Evolutionary conservation across 2,329 filamentous ascomycete genomes (phyloP).

Genomic region (Trichoderma koningiopsis): DNA sequence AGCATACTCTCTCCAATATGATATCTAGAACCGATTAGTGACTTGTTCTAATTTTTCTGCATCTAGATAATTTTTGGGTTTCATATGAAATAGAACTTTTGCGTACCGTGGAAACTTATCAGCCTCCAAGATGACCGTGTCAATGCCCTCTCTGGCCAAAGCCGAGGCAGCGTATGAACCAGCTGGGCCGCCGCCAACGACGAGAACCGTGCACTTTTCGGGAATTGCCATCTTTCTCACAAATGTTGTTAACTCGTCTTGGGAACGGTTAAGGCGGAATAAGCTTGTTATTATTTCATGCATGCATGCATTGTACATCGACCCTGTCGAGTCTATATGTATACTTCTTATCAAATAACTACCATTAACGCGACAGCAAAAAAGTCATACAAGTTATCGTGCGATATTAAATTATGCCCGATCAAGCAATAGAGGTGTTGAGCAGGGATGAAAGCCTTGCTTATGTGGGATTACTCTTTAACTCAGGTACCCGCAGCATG

Average conservation of each 20-base stretch:
- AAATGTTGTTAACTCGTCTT: neutral
- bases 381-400: neutral
- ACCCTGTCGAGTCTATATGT: neutral
- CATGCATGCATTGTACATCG: neutral
- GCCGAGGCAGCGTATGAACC: slow-evolving; percentile 29
- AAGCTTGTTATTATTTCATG: neutral
- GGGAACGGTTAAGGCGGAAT: neutral
- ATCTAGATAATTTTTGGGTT: neutral
- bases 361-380: neutral
- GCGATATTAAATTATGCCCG: neutral
- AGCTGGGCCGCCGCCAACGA: slow-evolving; percentile 28
- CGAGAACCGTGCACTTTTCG: slow-evolving; percentile 13
- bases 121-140: slow-evolving; percentile 28
- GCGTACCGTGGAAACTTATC: slow-evolving; percentile 28
- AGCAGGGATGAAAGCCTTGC: neutral
- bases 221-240: neutral
- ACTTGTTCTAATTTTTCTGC: neutral
- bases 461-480: neutral
- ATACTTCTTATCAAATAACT: neutral
- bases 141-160: slow-evolving; percentile 28
- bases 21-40: slow-evolving; percentile 28
- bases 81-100: neutral
- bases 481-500: neutral
- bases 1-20: slow-evolving; percentile 44
- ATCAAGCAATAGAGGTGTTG: neutral